Evolutionary conservation across 2,329 filamentous ascomycete genomes (phyloP).

Genomic region (Cytospora chrysosperma): DNA sequence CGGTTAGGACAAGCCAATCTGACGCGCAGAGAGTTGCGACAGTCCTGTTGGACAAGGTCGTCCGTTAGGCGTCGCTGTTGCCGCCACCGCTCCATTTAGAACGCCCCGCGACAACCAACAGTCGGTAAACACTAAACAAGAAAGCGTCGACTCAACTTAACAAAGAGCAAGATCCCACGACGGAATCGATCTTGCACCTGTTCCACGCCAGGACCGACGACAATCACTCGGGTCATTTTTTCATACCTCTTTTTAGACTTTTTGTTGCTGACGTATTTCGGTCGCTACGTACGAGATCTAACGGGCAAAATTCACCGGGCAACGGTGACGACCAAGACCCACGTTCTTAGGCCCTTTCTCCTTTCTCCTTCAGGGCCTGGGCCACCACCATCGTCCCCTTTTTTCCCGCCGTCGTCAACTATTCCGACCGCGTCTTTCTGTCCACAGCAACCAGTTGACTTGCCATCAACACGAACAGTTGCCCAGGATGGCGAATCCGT

Average conservation of each 20-base stretch:
- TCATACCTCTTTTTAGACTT: constrained; percentile 1
- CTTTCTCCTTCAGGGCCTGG: constrained; percentile 21
- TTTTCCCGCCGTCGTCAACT: constrained; percentile 13
- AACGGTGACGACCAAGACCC: constrained; percentile 25
- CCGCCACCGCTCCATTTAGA: constrained; percentile 3
- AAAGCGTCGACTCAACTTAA: constrained; percentile 11
- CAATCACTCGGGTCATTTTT: not conserved
- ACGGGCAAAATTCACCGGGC: constrained; percentile 20
- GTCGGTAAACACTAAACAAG: constrained; percentile 17
- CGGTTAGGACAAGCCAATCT: constrained; percentile 8
- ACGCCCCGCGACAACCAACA: constrained; percentile 12
- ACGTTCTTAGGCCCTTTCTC: constrained; percentile 21
- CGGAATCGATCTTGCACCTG: constrained; percentile 4
- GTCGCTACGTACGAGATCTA: constrained; percentile 9
- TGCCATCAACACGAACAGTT: constrained; percentile 16
- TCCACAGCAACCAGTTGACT: constrained; percentile 18
- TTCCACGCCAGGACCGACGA: not conserved
- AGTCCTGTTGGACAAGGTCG: constrained; percentile 4
- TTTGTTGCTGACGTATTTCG: constrained; percentile 3
- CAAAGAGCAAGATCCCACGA: not conserved
- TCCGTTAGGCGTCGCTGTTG: constrained; percentile 2
- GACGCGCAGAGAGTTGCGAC: constrained; percentile 15
- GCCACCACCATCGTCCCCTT: constrained; percentile 17
- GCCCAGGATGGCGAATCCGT: constrained; percentile 25
- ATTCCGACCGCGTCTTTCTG: constrained; percentile 1